Base-by-base conservation (phyloP, 1,284 basidiomycete species). In the Leccinum glutinopallens region DNA sequence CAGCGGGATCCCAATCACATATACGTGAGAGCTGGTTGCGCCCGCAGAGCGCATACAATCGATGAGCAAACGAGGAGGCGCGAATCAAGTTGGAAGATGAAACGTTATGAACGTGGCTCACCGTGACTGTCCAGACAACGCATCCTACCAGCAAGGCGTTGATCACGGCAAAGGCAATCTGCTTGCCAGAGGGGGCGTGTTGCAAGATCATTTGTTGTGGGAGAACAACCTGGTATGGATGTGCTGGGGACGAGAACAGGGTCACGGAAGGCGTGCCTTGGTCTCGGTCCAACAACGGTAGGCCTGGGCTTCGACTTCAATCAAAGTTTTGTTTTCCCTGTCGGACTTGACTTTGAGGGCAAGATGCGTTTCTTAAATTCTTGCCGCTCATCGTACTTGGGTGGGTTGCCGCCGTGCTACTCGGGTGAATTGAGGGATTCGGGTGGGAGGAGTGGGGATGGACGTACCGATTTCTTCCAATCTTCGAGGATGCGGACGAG, bases 311-410 rank as follows among this genome's bases (percentile, higher is more conserved):
- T 91, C 85, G 1, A 95, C 96, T 77, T 97, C 96, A 7, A 69
- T 98, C 96, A 29, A 96, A 95, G 29, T 29, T 29, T 29, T 29
- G 79, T 98, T 98, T 79, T 99, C 97, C 72, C 97, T 93, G 76
- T 99, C 97, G 0, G 79, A 72, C 71, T 94, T 93, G 65, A 83
- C 75, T 70, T 85, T 76, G 81, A 87, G 85, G 2, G 77, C 79
- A 78, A 77, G 62, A 96, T 80, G 10, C 66, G 67, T 60, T 85
- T 80, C 73, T 95, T 94, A 80, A 98, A 97, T 25, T 85, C 87
- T 66, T 89, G 83, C 71, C 92, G 90, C 71, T 97, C 92, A 0
- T 82, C 83, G 37, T 81, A 81, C 66, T 82, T 79, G 2, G 94
- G 95, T 5, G 85, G 78, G 7, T 79, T 76, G 17, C 87, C 90